Evolutionary conservation across 148 eudicot genomes (phyloP), one percentile per base, ranked within the genome.

Genomic region (Rhododendron henanense): DNA sequence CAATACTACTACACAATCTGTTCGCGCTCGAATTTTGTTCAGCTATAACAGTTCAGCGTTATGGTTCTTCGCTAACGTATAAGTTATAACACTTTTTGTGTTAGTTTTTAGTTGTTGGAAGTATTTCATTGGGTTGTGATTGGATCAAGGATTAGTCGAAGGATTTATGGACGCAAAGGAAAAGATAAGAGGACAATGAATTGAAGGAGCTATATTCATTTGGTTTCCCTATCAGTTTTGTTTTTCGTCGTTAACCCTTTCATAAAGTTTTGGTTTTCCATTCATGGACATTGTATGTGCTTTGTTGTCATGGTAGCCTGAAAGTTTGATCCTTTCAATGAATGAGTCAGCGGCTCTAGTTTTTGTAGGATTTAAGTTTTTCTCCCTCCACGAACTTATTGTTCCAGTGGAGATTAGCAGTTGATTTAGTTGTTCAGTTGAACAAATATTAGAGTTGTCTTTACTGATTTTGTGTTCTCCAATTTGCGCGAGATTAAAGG

Each of bases 401-500:
- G 39, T 18, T 57, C 6, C 23, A 57, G 63, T 19, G 55, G 10
- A 35, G 79, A 83, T 65, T 81, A 16, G 79, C 25, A 19, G 6
- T 73, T 21, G 7, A 6, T 44, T 18, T 37, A 50, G 10, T 9
- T 81, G 41, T 57, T 7, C 5, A 31, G 39, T 82, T 23, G 59
- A 28, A 63, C 41, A 41, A 41, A 41, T 41, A n/a, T 44, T 61
- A 4, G 33, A 33, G 35, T 69, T 33, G 63, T 74, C 71, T 28
- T 84, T 51, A 63, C 69, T 51, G 53, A 45, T 33, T 55, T 59
- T 19, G 67, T 82, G n/a, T 39, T 82, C 44, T 51, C 35, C 21
- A 59, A 35, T n/a, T 84, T 74, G 37, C 80, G 23, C 15, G 73
- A 28, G 44, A 33, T 73, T 87, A 82, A 41, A 96, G 98, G 86